Evolutionary conservation across 2,329 filamentous ascomycete species (phyloP).

Genomic region (Teratosphaeria nubilosa): DNA sequence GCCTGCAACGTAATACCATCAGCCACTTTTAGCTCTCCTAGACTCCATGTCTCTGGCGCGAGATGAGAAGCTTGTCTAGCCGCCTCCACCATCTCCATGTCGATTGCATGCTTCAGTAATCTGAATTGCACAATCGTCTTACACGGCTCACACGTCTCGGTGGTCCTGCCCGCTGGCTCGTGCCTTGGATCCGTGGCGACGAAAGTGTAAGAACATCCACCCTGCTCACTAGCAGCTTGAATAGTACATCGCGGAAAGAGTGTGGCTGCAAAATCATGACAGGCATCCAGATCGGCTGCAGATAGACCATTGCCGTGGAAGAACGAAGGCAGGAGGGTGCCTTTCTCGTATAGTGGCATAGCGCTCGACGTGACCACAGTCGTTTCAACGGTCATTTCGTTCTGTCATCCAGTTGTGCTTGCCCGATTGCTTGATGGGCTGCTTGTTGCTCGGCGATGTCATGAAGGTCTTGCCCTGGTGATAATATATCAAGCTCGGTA

Average conservation of each 20-base stretch:
- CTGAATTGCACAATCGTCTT: conserved; percentile 5
- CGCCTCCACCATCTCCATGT: not conserved
- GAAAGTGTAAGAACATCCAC: conserved; percentile 3
- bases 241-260: not conserved
- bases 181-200: not conserved
- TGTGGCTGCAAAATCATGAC: not conserved
- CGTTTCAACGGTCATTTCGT: not conserved
- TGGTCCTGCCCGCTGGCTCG: too few relatives aligned
- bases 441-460: not conserved
- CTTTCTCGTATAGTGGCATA: not conserved
- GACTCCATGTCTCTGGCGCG: conserved; percentile 1
- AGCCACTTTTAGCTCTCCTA: not conserved
- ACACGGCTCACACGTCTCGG: not conserved
- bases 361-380: not conserved
- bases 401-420: not conserved
- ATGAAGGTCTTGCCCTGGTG: not conserved
- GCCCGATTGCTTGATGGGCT: not conserved
- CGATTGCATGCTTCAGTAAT: conserved; percentile 1
- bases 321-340: not conserved
- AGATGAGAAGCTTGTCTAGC: not conserved
- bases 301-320: conserved; percentile 1
- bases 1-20: conserved; percentile 1
- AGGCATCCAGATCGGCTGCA: not conserved
- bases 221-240: not conserved
- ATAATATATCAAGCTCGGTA: too few relatives aligned